phyloP scores from a whole-genome alignment of 805 yeast species.

The Starmerella geochares region DNA sequence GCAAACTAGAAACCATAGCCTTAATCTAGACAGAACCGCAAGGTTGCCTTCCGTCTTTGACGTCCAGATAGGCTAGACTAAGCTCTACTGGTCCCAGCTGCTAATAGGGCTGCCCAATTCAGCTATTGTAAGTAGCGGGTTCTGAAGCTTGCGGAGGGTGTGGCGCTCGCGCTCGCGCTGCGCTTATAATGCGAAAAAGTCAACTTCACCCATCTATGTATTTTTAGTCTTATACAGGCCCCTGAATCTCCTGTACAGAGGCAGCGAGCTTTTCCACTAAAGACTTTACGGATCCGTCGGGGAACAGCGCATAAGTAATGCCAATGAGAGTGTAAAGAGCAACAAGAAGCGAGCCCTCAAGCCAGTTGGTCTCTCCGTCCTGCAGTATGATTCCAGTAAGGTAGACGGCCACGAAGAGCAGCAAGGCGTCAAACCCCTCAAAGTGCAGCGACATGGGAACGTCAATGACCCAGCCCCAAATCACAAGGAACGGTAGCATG shows the following conservation, averaged over 20 bases:
- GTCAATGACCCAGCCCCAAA: slow-evolving; percentile 81
- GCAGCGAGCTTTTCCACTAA: background rate
- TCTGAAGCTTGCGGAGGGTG: too few relatives aligned
- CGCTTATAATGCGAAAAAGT: too few relatives aligned
- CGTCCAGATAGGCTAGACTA: too few relatives aligned
- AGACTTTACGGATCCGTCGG: slow-evolving; percentile 31
- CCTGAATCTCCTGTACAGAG: background rate
- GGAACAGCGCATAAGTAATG: slow-evolving; percentile 80
- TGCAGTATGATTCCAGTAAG: slow-evolving; percentile 75
- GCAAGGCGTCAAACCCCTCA: slow-evolving; percentile 87
- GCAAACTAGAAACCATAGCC: too few relatives aligned
- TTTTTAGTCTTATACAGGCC: too few relatives aligned
- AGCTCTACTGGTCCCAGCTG: too few relatives aligned
- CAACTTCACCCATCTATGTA: too few relatives aligned
- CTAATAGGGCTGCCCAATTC: too few relatives aligned
- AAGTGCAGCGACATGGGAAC: slow-evolving; percentile 89
- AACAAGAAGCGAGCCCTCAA: slow-evolving; percentile 87
- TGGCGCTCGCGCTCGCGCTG: too few relatives aligned
- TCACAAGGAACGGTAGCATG: slow-evolving; percentile 92
- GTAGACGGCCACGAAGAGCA: slow-evolving; percentile 79
- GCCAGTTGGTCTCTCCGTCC: slow-evolving; percentile 95
- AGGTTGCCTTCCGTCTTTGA: too few relatives aligned
- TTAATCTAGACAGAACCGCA: too few relatives aligned
- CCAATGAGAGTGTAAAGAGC: slow-evolving; percentile 81
- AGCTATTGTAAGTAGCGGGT: too few relatives aligned